Evolutionary conservation across 2,329 filamentous ascomycete genomes (phyloP).

Genomic region (Aspergillus puulaauensis): DNA sequence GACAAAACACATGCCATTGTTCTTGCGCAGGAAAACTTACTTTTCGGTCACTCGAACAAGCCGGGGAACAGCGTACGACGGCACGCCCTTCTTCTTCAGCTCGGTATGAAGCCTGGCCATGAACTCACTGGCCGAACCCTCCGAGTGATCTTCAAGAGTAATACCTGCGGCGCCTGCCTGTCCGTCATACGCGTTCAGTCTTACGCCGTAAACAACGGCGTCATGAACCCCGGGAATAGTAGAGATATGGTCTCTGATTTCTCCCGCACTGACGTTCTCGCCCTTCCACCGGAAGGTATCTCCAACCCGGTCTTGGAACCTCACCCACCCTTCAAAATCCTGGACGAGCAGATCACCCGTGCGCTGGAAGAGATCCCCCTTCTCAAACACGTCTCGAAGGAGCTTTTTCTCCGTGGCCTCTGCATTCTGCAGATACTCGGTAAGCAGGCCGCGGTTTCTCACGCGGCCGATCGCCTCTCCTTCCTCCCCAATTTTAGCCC

Average conservation of each 20-base stretch:
- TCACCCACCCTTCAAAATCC: slow-evolving; percentile 44
- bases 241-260: slow-evolving; percentile 47
- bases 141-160: slow-evolving; percentile 37
- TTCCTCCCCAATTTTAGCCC: slow-evolving; percentile 38
- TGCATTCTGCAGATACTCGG: slow-evolving; percentile 44
- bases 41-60: slow-evolving; percentile 49
- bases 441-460: slow-evolving; percentile 38
- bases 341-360: slow-evolving; percentile 47
- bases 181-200: slow-evolving; percentile 47
- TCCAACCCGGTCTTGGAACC: slow-evolving; percentile 47
- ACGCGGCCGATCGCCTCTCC: slow-evolving; percentile 49
- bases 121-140: slow-evolving; percentile 32
- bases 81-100: slow-evolving; percentile 46
- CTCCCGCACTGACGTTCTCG: slow-evolving; percentile 49
- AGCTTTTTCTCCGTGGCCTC: slow-evolving; percentile 47
- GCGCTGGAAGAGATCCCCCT: slow-evolving; percentile 47
- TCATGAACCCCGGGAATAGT: slow-evolving; percentile 42
- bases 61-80: slow-evolving; percentile 47
- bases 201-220: slow-evolving; percentile 47
- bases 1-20: background rate
- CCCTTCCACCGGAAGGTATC: slow-evolving; percentile 43
- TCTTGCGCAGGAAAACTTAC: slow-evolving; percentile 28
- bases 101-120: slow-evolving; percentile 38
- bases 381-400: slow-evolving; percentile 44
- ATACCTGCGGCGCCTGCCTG: slow-evolving; percentile 50